Evolutionary conservation across 139 green algal species (phyloP).

Genomic region (Micromonas pusilla): DNA sequence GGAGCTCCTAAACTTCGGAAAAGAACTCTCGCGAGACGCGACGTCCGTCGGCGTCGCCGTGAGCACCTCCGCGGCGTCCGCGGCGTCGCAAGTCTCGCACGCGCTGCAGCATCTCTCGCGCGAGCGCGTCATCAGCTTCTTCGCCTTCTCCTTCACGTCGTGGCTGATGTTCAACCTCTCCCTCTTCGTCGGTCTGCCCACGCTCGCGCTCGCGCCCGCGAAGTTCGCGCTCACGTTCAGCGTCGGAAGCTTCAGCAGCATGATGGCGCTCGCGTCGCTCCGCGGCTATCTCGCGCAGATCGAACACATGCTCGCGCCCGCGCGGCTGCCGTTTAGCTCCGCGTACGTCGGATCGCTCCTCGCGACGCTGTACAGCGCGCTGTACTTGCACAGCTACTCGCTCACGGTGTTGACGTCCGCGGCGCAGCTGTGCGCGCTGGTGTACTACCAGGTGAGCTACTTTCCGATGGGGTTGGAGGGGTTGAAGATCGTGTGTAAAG

Average conservation of each 20-base stretch:
- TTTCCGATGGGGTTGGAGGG: constrained; percentile 77
- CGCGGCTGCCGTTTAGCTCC: constrained; percentile 67
- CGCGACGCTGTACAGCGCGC: constrained; percentile 72
- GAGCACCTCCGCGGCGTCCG: not conserved
- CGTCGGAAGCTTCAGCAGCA: constrained; percentile 67
- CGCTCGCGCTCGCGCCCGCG: constrained; percentile 80
- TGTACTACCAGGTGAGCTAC: constrained; percentile 87
- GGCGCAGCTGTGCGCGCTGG: constrained; percentile 70
- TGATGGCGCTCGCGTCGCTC: constrained; percentile 69
- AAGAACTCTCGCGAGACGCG: not conserved
- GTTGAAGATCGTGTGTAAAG: constrained; percentile 51
- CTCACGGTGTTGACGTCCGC: constrained; percentile 68
- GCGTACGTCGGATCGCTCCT: constrained; percentile 72
- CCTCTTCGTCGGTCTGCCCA: constrained; percentile 82
- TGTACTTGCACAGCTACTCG: constrained; percentile 83
- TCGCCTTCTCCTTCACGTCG: not conserved
- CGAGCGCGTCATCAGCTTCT: not conserved
- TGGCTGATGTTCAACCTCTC: constrained; percentile 54
- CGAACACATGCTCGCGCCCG: constrained; percentile 69
- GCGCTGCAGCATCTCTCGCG: not conserved
- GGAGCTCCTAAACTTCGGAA: not conserved
- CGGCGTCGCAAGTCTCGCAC: not conserved
- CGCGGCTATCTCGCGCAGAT: constrained; percentile 73
- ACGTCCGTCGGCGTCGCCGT: not conserved
- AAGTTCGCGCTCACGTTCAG: constrained; percentile 92